Evolutionary conservation across 345 rosid genomes (phyloP).

Genomic region (Aurinia saxatilis): DNA sequence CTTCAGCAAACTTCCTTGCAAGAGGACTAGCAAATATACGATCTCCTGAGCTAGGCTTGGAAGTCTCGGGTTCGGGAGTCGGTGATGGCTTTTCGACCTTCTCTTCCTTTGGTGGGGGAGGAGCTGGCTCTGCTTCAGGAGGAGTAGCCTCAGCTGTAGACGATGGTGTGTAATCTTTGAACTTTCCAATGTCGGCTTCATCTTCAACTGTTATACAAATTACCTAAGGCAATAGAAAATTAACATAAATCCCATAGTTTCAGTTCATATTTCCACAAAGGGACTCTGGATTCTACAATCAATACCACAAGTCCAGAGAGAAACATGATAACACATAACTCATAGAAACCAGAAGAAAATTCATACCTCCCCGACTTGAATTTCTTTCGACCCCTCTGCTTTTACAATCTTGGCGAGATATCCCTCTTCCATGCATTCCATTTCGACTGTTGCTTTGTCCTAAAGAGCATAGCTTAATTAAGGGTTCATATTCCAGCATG

Average conservation of each 20-base stretch:
- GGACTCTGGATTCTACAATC: background rate
- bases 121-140: conserved; percentile 41
- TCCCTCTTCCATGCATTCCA: conserved; percentile 99
- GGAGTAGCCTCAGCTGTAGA: conserved; percentile 41
- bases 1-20: conserved; percentile 91
- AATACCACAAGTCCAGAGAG: background rate
- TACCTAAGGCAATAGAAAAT: conserved; percentile 36
- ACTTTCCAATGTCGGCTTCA: conserved; percentile 73
- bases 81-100: conserved; percentile 43
- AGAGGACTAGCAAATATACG: conserved; percentile 89
- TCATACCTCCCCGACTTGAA: conserved; percentile 93
- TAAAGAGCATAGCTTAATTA: conserved; percentile 18
- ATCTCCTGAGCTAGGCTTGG: conserved; percentile 55
- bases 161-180: conserved; percentile 80
- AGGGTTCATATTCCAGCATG: background rate
- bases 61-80: conserved; percentile 50
- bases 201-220: conserved; percentile 95
- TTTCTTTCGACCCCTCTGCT: conserved; percentile 81
- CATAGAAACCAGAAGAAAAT: background rate
- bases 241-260: conserved; percentile 4
- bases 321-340: background rate
- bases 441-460: conserved; percentile 99
- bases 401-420: conserved; percentile 86
- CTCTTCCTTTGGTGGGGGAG: conserved; percentile 56
- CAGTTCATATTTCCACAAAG: conserved; percentile 4